A percentile compares a stretch with the other conserved stretches of the same genome.
Evolutionary conservation across 2,329 filamentous ascomycete genomes (phyloP).

Genomic region (Neonectria neomacrospora): DNA sequence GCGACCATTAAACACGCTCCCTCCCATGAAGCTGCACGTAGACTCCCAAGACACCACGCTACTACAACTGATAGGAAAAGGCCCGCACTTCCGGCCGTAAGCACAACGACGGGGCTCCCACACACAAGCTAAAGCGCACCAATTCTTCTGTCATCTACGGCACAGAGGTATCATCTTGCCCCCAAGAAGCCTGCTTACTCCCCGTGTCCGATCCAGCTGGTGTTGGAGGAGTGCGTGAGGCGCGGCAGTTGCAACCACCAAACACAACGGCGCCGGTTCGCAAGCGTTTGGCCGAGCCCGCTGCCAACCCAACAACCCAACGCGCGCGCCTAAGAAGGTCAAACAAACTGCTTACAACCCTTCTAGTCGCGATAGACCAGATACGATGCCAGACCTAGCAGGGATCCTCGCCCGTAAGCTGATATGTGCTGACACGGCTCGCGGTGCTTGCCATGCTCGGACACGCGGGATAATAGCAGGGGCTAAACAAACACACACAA

Average conservation of each 20-base stretch:
- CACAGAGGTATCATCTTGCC: not conserved
- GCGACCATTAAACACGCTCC: not conserved
- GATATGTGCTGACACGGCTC: slow-evolving; percentile 12
- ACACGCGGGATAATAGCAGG: not conserved
- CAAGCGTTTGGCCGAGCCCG: not conserved
- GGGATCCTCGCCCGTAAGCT: slow-evolving; percentile 20
- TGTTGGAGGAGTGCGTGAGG: not conserved
- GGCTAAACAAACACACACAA: not conserved
- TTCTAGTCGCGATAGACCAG: not conserved
- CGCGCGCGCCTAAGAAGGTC: not conserved
- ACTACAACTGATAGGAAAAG: not conserved
- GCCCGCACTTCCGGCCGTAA: not conserved
- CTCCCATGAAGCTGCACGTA: not conserved
- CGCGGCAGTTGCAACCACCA: not conserved
- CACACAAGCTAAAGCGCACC: not conserved
- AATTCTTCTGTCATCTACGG: not conserved
- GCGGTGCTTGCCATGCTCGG: slow-evolving; percentile 1
- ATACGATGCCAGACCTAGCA: not conserved
- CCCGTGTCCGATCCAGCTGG: not conserved
- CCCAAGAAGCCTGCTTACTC: not conserved
- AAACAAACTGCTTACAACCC: not conserved
- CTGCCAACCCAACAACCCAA: not conserved
- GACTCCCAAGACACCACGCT: not conserved
- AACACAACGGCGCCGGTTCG: not conserved
- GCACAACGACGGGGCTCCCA: not conserved